Percentiles rank a stretch among this genome's conserved stretches.
Evolutionary conservation across 2,329 filamentous ascomycete genomes (phyloP).

Genomic region (Phoma sp.): DNA sequence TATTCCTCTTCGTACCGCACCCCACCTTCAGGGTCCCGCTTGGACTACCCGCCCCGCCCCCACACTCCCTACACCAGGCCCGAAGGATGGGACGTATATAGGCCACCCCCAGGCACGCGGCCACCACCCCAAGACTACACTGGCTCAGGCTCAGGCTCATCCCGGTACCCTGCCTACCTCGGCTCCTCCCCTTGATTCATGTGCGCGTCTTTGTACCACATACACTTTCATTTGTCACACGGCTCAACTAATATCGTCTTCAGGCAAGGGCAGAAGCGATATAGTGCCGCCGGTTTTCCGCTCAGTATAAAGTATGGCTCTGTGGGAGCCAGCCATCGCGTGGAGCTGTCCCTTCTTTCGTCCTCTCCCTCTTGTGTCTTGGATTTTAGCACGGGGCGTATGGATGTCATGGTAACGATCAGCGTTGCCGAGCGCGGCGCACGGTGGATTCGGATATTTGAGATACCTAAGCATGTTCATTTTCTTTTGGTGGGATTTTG

Average conservation of each 20-base stretch:
- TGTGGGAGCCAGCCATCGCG: neutral
- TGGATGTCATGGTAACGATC: conserved; percentile 5
- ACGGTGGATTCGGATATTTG: conserved; percentile 13
- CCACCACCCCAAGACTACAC: conserved; percentile 9
- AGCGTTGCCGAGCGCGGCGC: neutral
- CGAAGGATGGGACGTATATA: conserved; percentile 8
- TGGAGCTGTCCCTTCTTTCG: conserved; percentile 8
- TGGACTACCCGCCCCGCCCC: conserved; percentile 22
- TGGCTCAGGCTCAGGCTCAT: conserved; percentile 32
- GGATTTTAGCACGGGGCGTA: conserved; percentile 33
- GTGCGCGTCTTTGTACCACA: conserved; percentile 17
- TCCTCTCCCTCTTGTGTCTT: conserved; percentile 16
- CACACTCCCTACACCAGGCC: conserved; percentile 9
- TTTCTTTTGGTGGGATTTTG: conserved; percentile 1
- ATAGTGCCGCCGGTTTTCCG: conserved; percentile 5
- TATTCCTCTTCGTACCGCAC: conserved; percentile 29
- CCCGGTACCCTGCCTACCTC: conserved; percentile 35
- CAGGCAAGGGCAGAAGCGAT: conserved; percentile 44
- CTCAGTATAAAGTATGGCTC: neutral
- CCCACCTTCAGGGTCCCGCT: conserved; percentile 30
- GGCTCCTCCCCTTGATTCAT: conserved; percentile 35
- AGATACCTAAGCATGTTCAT: conserved; percentile 29
- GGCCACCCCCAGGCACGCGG: conserved; percentile 12
- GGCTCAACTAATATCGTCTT: conserved; percentile 31
- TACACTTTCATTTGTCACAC: conserved; percentile 21